These are phyloP conservation scores for Knoxia roxburghii DNA, from an alignment of 257 asterid genomes.

Conservation along the genomic window DNA sequence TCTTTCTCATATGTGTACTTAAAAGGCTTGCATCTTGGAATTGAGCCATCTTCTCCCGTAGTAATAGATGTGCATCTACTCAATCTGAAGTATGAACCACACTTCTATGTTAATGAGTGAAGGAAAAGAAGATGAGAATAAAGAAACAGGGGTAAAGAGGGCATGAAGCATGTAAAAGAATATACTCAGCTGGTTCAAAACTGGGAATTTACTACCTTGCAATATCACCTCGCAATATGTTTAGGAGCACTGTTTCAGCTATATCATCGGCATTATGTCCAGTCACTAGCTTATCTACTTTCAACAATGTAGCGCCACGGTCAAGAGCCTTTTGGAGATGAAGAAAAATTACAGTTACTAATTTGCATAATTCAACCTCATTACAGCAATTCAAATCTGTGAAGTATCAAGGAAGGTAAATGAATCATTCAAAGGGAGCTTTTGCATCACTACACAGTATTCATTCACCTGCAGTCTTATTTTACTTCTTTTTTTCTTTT, in stretches of 20 bases:
- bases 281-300: conserved; percentile 92
- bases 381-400: not conserved
- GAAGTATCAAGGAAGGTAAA: not conserved
- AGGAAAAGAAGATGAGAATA: not conserved
- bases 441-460: not conserved
- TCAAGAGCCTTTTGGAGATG: conserved; percentile 75
- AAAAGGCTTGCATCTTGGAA: conserved; percentile 99
- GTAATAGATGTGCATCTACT: conserved; percentile 87
- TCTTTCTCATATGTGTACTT: conserved; percentile 98
- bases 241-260: conserved; percentile 94
- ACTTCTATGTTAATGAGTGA: conserved; percentile 10
- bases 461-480: too few species aligned
- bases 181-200: not conserved
- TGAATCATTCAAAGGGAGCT: not conserved
- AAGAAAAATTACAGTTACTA: conserved; percentile 10
- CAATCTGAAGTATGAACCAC: conserved; percentile 45
- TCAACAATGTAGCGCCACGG: conserved; percentile 91
- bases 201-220: conserved; percentile 57
- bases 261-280: conserved; percentile 99
- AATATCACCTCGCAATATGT: conserved; percentile 94
- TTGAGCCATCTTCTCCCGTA: conserved; percentile 98
- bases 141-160: not conserved
- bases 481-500: too few species aligned
- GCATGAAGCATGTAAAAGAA: conserved; percentile 1
- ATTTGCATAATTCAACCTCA: not conserved